phyloP scores from a whole-genome alignment of 495 filamentous ascomycete species.

The Parathielavia appendiculata region DNA sequence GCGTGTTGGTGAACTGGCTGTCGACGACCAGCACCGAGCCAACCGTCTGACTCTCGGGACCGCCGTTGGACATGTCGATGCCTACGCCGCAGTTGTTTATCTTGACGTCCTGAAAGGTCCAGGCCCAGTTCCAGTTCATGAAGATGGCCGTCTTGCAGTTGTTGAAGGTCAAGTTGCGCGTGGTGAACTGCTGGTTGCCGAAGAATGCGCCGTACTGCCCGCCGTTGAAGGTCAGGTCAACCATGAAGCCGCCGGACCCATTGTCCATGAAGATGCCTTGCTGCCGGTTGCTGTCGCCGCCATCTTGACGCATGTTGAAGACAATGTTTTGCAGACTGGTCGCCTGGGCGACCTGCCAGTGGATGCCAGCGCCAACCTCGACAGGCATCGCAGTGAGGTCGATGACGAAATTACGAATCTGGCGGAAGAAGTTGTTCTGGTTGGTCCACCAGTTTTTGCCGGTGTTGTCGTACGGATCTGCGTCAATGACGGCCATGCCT shows the following conservation, averaged over 20 bases:
- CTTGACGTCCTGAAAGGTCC: conserved; percentile 73
- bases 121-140: conserved; percentile 96
- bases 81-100: conserved; percentile 57
- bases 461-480: conserved; percentile 69
- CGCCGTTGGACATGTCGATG: conserved; percentile 65
- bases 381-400: conserved; percentile 70
- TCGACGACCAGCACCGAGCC: conserved; percentile 80
- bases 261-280: conserved; percentile 98
- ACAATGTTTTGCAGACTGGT: conserved; percentile 86
- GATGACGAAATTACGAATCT: conserved; percentile 90
- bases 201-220: conserved; percentile 80
- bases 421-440: conserved; percentile 98
- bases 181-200: conserved; percentile 94
- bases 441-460: conserved; percentile 69
- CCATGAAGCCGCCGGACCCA: conserved; percentile 84
- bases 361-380: conserved; percentile 69
- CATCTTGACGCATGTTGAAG: conserved; percentile 79
- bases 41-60: conserved; percentile 57
- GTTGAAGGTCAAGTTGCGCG: conserved; percentile 85
- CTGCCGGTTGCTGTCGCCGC: conserved; percentile 64
- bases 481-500: conserved; percentile 87
- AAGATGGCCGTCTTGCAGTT: conserved; percentile 82
- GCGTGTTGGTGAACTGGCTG: conserved; percentile 67
- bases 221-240: conserved; percentile 81
- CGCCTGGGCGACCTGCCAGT: conserved; percentile 97